Conservation (phyloP, 2,329 filamentous ascomycete species). For the Cladosporium halotolerans region DNA sequence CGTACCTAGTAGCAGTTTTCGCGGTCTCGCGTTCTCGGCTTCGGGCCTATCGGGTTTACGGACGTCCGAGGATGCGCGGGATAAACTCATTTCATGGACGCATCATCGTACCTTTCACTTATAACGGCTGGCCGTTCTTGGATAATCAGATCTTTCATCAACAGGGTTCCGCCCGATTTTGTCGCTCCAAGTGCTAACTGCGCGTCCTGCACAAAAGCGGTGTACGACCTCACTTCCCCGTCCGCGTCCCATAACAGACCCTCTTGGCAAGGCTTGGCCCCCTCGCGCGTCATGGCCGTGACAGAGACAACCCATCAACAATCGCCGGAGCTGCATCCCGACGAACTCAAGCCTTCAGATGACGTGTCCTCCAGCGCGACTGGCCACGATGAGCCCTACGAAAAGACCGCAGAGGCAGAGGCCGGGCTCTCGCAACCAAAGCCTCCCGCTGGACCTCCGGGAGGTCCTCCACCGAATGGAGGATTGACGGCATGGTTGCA, state of each 20-base stretch:
- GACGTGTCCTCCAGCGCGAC: constrained; percentile 2
- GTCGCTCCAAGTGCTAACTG: no score
- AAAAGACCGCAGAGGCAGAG: constrained; percentile 6
- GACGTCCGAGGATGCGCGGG: neutral
- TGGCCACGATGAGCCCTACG: neutral
- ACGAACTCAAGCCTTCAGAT: neutral
- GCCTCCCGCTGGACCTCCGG: constrained; percentile 16
- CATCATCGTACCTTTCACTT: neutral
- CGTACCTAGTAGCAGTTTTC: neutral
- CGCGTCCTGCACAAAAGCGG: no score
- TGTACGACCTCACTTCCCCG: no score
- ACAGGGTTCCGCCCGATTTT: no score
- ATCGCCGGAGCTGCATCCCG: neutral
- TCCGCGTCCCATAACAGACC: neutral
- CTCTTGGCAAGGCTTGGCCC: constrained; percentile 7
- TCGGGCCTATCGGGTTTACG: neutral
- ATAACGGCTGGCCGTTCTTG: neutral
- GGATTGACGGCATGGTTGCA: constrained; percentile 43
- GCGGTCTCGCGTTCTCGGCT: neutral
- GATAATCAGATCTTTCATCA: no score
- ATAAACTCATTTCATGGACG: neutral
- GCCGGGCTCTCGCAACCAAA: constrained; percentile 4
- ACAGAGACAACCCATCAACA: neutral
- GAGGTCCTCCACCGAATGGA: constrained; percentile 34
- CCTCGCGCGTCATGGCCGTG: neutral